A percentile compares a stretch with the other conserved stretches of the same genome.
Conservation (phyloP, 2,329 filamentous ascomycete species). For the Aspergillus chevalieri region DNA sequence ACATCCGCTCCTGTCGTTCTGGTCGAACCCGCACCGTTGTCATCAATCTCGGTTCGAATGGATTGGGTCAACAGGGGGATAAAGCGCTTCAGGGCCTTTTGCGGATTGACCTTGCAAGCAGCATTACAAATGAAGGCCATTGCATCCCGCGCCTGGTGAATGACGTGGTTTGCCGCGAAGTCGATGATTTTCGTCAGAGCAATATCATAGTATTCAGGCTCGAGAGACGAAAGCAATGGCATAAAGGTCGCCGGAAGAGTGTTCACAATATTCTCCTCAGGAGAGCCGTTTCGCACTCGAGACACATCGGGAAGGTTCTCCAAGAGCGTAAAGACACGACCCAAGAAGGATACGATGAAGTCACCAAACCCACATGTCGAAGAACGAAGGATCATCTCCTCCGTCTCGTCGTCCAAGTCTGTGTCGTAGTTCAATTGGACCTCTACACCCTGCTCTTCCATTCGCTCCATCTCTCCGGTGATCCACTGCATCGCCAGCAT, state of each 20-base stretch:
- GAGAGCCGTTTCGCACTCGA: conserved; percentile 79
- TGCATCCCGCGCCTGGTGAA: conserved; percentile 92
- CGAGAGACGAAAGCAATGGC: conserved; percentile 82
- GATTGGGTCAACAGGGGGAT: conserved; percentile 84
- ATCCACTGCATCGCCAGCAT: conserved; percentile 87
- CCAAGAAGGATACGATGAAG: conserved; percentile 83
- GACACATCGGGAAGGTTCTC: conserved; percentile 92
- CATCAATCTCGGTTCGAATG: conserved; percentile 93
- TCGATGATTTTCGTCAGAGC: conserved; percentile 85
- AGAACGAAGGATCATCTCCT: conserved; percentile 80
- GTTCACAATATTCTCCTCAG: conserved; percentile 96
- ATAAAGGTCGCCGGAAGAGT: conserved; percentile 86
- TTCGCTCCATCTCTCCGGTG: conserved; percentile 83
- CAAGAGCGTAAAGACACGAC: conserved; percentile 88
- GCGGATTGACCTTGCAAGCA: conserved; percentile 88
- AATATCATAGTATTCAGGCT: conserved; percentile 87
- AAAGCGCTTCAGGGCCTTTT: conserved; percentile 85
- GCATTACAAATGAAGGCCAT: conserved; percentile 99
- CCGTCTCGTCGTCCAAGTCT: conserved; percentile 77
- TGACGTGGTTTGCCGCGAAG: conserved; percentile 89
- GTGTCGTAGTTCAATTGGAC: conserved; percentile 78
- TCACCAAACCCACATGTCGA: conserved; percentile 92
- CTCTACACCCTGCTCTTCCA: conserved; percentile 81
- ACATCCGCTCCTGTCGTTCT: conserved; percentile 91
- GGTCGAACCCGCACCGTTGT: conserved; percentile 91